Conservation (phyloP, 345 rosid species). For the Acer yangbiense region DNA sequence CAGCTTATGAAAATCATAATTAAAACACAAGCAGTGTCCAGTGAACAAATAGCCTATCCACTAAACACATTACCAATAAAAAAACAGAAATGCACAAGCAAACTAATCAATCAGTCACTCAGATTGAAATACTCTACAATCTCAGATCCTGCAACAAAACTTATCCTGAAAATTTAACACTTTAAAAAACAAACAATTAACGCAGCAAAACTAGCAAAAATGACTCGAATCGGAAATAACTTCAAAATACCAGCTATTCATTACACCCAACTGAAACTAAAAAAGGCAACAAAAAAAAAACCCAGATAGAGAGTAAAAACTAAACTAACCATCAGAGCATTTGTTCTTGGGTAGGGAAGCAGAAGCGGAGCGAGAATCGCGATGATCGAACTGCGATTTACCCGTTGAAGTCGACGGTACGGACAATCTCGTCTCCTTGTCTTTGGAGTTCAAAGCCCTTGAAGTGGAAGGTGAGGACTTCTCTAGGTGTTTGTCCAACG, state of each 20-base stretch:
- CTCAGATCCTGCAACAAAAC: slow-evolving; percentile 2
- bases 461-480: slow-evolving; percentile 92
- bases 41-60: neutral
- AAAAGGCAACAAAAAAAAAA: neutral
- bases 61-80: neutral
- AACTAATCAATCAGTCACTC: neutral
- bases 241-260: neutral
- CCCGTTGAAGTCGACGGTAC: slow-evolving; percentile 74
- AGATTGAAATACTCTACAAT: neutral
- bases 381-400: slow-evolving; percentile 70
- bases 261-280: neutral
- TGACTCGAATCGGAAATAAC: neutral
- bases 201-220: too few species aligned
- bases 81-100: neutral
- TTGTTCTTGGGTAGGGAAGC: slow-evolving; percentile 54
- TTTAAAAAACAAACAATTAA: neutral
- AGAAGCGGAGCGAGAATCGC: slow-evolving; percentile 52
- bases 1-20: neutral
- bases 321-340: slow-evolving; percentile 62
- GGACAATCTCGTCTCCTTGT: slow-evolving; percentile 51
- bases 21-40: neutral
- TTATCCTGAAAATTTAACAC: neutral
- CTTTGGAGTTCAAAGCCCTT: slow-evolving; percentile 59
- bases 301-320: neutral
- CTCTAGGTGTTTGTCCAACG: slow-evolving; percentile 87